Evolutionary conservation across 345 rosid species (phyloP), one percentile per base, ranked within the genome.

Genomic region (Lumnitzera littorea): DNA sequence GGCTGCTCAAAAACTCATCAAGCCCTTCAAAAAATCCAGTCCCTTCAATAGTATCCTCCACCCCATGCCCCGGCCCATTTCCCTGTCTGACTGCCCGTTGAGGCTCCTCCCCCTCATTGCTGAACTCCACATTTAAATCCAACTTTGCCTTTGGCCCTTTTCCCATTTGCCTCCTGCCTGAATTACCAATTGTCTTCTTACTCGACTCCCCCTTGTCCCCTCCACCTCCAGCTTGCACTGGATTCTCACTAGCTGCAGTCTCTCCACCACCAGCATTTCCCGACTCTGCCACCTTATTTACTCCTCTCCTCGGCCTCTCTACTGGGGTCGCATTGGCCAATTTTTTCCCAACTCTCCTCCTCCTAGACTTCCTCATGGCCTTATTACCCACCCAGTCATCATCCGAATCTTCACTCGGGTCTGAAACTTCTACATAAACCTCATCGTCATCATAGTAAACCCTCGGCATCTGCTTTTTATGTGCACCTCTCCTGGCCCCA

Each of bases 71-170:
- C 3, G 85, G 9, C 58, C 84, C 78, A 67, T 71, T 74, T 60
- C 74, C 80, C 67, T 56, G 80, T 51, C 68, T 74, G 57, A 74
- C 71, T 51, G 71, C 61, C 11, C 75, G 74, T 13, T 64, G 73
- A 23, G 81, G 81, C 69, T 86, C 99, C 53, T 94, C 97, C 66
- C 57, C 87, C 65, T 94, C 96, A 60, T 90, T 90, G 65, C 88
- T 84, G 60, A 94, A 88, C 88, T 88, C 96, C 66, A 94, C 96
- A 80, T 94, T 94, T 86, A 94, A 81, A 80, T 94, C 97, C 73
- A 94, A 78, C 77, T 80, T 84, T 51, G 75, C 80, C 80, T 84
- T 87, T 6, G 73, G 70, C 52, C 82, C 88, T 53, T 73, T 73
- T 48, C 74, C 82, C 41, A 62, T 66, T 66, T 77, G 81, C 84